phyloP scores from a whole-genome alignment of 768 basidiomycete genomes.

The Amanita phalloides region DNA sequence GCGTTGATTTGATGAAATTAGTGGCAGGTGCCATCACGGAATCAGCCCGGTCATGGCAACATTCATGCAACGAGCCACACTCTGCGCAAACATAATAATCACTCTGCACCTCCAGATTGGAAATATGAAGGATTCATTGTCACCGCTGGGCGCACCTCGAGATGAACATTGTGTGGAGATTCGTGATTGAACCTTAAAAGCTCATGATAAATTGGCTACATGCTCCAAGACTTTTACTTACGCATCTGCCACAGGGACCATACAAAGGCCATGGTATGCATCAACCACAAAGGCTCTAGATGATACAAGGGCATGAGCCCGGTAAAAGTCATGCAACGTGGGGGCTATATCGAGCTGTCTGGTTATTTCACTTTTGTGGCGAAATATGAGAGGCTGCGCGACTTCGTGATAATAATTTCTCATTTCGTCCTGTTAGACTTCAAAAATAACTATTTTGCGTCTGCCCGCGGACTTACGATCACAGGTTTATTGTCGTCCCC shows the following conservation, averaged over 20 bases:
- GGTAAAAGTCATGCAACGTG: slow-evolving; percentile 31
- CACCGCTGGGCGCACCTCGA: slow-evolving; percentile 39
- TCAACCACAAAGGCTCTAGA: slow-evolving; percentile 81
- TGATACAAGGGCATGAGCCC: slow-evolving; percentile 57
- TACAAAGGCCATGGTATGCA: slow-evolving; percentile 65
- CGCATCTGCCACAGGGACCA: slow-evolving; percentile 84
- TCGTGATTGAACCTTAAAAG: slow-evolving; percentile 59
- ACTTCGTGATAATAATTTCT: slow-evolving; percentile 23
- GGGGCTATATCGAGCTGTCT: slow-evolving; percentile 9
- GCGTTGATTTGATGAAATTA: not conserved
- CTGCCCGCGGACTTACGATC: slow-evolving; percentile 13
- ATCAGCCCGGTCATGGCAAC: slow-evolving; percentile 47
- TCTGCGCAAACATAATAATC: slow-evolving; percentile 64
- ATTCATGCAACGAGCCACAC: slow-evolving; percentile 62
- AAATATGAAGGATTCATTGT: not conserved
- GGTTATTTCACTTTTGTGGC: slow-evolving; percentile 9
- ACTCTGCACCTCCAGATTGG: slow-evolving; percentile 27
- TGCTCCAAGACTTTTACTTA: slow-evolving; percentile 24
- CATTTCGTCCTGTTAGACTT: slow-evolving; percentile 22
- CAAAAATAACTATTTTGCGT: not conserved
- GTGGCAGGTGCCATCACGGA: slow-evolving; percentile 10
- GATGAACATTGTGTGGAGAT: slow-evolving; percentile 58
- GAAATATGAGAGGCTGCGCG: slow-evolving; percentile 21
- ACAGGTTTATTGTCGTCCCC: slow-evolving; percentile 12
- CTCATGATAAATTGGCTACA: slow-evolving; percentile 5